Evolutionary conservation across 106 monocot genomes (phyloP).

Genomic region (Posidonia australis): DNA sequence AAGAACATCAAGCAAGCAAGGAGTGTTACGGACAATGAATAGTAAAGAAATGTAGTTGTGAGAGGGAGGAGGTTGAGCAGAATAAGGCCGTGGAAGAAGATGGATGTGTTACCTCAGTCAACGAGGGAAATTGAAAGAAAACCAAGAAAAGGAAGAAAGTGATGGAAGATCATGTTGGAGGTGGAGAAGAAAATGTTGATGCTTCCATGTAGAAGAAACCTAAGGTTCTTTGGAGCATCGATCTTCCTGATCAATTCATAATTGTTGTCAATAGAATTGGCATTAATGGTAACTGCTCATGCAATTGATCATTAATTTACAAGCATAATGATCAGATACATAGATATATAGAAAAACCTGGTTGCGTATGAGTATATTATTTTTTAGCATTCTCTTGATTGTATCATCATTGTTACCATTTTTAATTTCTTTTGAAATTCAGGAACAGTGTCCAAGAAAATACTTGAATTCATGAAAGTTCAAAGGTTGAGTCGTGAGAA

Average conservation of each 20-base stretch:
- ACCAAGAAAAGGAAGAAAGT: not conserved
- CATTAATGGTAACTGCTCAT: not conserved
- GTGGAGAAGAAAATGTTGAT: not conserved
- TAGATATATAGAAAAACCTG: too few species aligned
- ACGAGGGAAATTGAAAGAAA: not conserved
- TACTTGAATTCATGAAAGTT: slow-evolving; percentile 26
- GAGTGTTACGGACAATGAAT: not conserved
- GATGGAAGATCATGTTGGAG: not conserved
- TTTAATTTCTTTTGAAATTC: not conserved
- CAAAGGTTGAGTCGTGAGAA: slow-evolving; percentile 25
- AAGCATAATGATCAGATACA: not conserved
- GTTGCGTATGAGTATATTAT: not conserved
- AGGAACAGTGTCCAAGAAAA: slow-evolving; percentile 31
- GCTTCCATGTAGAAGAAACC: not conserved
- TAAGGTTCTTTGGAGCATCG: not conserved
- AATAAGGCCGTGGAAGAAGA: not conserved
- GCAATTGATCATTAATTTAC: too few species aligned
- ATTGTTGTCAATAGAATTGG: not conserved
- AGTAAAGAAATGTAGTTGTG: not conserved
- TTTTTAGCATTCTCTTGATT: not conserved
- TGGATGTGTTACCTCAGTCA: not conserved
- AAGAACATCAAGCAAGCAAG: not conserved
- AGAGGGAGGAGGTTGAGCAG: not conserved
- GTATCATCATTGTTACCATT: too few species aligned
- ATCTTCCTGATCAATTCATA: not conserved